Evolutionary conservation across 1,139 yeast genomes (phyloP).

Genomic region (Saccharomycopsis crataegensis): DNA sequence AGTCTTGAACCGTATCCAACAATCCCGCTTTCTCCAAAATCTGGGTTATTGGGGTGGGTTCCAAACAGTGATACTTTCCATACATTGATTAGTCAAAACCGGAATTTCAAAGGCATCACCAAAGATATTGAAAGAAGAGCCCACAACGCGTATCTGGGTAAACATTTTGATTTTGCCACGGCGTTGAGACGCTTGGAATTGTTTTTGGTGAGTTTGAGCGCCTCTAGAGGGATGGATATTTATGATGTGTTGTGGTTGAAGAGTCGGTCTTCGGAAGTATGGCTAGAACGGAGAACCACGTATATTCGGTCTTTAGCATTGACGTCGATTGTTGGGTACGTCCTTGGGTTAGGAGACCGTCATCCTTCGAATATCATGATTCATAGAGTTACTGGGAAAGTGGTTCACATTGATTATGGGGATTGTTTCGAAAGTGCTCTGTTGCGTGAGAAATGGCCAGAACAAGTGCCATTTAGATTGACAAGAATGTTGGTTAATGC

Average conservation of each 20-base stretch:
- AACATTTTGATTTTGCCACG: constrained; percentile 81
- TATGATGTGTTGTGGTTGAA: constrained; percentile 95
- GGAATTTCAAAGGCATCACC: constrained; percentile 35
- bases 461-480: constrained; percentile 93
- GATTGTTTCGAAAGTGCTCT: constrained; percentile 99
- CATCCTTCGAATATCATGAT: constrained; percentile 97
- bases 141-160: constrained; percentile 4
- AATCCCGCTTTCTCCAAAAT: constrained; percentile 91
- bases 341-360: constrained; percentile 92
- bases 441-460: constrained; percentile 92
- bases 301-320: constrained; percentile 94
- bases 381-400: constrained; percentile 90
- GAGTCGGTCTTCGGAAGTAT: constrained; percentile 91
- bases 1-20: constrained; percentile 90
- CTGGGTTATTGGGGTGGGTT: constrained; percentile 97
- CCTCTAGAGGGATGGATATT: constrained; percentile 92
- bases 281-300: constrained; percentile 96
- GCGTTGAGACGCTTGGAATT: constrained; percentile 91
- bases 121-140: constrained; percentile 16
- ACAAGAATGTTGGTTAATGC: constrained; percentile 97
- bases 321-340: constrained; percentile 98
- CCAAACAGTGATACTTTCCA: constrained; percentile 97
- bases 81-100: constrained; percentile 80
- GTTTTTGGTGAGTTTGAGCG: constrained; percentile 90
- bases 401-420: constrained; percentile 95